phyloP scores from a whole-genome alignment of 495 filamentous ascomycete species.

The Neurospora sp. region DNA sequence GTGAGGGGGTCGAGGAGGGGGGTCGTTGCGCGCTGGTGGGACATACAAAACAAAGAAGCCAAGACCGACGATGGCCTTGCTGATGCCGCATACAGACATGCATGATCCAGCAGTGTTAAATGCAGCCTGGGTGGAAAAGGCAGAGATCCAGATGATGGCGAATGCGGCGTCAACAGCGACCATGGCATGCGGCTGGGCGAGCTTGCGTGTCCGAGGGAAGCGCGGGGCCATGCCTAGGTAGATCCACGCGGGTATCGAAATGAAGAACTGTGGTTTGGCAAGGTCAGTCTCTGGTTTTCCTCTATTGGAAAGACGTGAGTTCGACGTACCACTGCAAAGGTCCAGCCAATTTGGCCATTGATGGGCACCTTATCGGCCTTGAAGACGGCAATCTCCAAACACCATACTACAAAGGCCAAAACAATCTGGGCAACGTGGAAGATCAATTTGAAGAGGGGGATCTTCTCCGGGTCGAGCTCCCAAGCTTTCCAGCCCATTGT shows the following conservation, averaged over 20 bases:
- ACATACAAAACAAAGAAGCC: slow-evolving; percentile 75
- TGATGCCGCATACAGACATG: slow-evolving; percentile 53
- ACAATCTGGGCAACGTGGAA: slow-evolving; percentile 54
- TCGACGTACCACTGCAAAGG: slow-evolving; percentile 62
- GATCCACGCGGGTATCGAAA: slow-evolving; percentile 70
- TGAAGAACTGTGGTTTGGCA: slow-evolving; percentile 55
- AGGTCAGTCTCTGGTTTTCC: slow-evolving; percentile 1
- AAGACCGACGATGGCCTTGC: slow-evolving; percentile 67
- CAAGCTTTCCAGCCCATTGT: slow-evolving; percentile 29
- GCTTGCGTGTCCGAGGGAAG: slow-evolving; percentile 68
- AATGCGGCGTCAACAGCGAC: slow-evolving; percentile 63
- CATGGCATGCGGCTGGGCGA: slow-evolving; percentile 77
- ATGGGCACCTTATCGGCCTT: slow-evolving; percentile 47
- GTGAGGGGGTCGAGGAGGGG: not conserved
- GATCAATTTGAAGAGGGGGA: slow-evolving; percentile 46
- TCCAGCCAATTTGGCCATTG: slow-evolving; percentile 63
- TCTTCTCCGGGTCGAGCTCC: slow-evolving; percentile 38
- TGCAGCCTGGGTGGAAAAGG: slow-evolving; percentile 64
- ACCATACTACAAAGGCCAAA: slow-evolving; percentile 60
- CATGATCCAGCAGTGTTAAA: slow-evolving; percentile 46
- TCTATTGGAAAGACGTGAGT: not conserved
- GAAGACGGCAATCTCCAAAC: slow-evolving; percentile 64
- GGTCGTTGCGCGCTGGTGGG: not conserved
- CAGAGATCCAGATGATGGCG: slow-evolving; percentile 73
- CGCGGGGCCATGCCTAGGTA: slow-evolving; percentile 77